Base-by-base conservation (phyloP, 345 rosid genomes). In the Gossypium raimondii region DNA sequence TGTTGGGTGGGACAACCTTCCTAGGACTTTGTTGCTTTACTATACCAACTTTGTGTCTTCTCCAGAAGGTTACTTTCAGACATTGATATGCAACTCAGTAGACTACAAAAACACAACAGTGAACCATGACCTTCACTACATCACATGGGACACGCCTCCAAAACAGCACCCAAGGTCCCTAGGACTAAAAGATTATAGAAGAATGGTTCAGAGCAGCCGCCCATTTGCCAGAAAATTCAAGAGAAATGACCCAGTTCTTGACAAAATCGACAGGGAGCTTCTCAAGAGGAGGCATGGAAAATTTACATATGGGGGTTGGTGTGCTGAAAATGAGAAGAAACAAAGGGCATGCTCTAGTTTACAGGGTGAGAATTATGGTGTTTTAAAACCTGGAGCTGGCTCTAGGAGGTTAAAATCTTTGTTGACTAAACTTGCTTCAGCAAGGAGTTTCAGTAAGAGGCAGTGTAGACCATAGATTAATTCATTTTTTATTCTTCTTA, bases 121-220 rank as follows among this genome's bases (percentile, higher is more conserved):
- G 41, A 94, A 94, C 85, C 93, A 91, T 34, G 98, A 91, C 74
- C 94, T 94, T 56, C 98, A 91, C 80, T 87, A 91, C 86, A 89
- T 92, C 20, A 73, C 91, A 0, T 92, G 98, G 98, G 98, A 94
- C 67, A 92, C 62, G n/a, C 98, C 98, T 11, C 98, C 98, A 2
- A 92, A 89, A 80, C 98, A 94, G 77, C 98, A 94, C 64, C 98
- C 98, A 0, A 80, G 89, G 73, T 75, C 65, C 24, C 77, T 94
- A 2, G 92, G 93, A 8, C 72, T 79, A 27, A 92, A 70, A 65
- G 98, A 94, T 74, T 89, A 80, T 67, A 79, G 91, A 76, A 87
- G 86, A 72, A 89, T 91, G 93, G 78, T 91, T 34, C 82, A 75
- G 22, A 89, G 97, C 75, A 90, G 79, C 81, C 84, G 97, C 13